Evolutionary conservation across 371 early-diverging fungal genomes (phyloP).

Genomic region (Chytridium lagenaria): DNA sequence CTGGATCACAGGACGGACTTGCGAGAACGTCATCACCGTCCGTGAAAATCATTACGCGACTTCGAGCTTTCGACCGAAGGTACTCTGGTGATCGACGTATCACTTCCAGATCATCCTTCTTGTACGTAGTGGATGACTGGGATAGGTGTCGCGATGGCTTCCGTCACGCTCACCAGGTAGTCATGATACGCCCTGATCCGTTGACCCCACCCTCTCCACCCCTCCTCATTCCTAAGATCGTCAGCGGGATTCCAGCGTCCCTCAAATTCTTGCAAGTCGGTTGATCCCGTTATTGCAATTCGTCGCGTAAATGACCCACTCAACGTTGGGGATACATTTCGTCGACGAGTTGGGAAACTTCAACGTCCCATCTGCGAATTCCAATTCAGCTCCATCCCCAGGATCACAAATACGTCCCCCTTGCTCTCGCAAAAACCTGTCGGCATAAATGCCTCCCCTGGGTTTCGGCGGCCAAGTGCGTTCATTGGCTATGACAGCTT

Average conservation of each 20-base stretch:
- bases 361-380: neutral
- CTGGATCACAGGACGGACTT: conserved; percentile 25
- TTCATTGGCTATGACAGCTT: neutral
- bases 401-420: neutral
- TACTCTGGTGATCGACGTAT: too few species aligned
- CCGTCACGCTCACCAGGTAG: conserved; percentile 35
- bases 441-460: neutral
- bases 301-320: conserved; percentile 31
- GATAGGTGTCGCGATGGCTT: neutral
- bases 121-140: neutral
- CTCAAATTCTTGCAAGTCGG: conserved; percentile 24
- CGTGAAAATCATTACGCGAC: conserved; percentile 32
- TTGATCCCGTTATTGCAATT: conserved; percentile 25
- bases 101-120: neutral
- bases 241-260: conserved; percentile 32
- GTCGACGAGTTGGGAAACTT: neutral
- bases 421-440: neutral
- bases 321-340: neutral
- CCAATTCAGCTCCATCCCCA: neutral
- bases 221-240: conserved; percentile 34
- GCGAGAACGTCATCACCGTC: conserved; percentile 51
- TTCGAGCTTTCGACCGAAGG: neutral
- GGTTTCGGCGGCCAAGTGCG: neutral
- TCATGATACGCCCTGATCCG: conserved; percentile 44
- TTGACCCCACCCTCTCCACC: conserved; percentile 48